phyloP scores from a whole-genome alignment of 129 eudicot genomes.

The Erigeron canadensis region DNA sequence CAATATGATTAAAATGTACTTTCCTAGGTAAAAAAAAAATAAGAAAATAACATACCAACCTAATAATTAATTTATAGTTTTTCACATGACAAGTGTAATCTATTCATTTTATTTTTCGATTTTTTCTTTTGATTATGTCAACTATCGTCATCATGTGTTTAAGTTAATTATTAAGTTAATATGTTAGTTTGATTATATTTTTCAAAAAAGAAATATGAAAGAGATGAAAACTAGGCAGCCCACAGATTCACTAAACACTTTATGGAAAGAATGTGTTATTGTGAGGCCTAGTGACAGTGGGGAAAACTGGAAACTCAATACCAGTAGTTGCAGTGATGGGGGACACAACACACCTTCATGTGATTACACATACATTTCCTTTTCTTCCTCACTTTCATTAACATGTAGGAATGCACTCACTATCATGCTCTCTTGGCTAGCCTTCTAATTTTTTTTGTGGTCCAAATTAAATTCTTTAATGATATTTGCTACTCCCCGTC shows the following conservation, averaged over 20 bases:
- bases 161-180: too few relatives aligned
- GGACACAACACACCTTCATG: slow-evolving; percentile 35
- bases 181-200: neutral
- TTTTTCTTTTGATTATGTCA: too few relatives aligned
- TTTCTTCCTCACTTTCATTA: slow-evolving; percentile 32
- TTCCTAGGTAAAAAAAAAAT: too few relatives aligned
- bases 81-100: too few relatives aligned
- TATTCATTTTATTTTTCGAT: too few relatives aligned
- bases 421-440: slow-evolving; percentile 26
- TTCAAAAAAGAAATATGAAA: neutral
- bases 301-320: slow-evolving; percentile 7
- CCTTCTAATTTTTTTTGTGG: neutral
- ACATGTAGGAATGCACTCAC: slow-evolving; percentile 35
- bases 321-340: slow-evolving; percentile 32
- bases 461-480: slow-evolving; percentile 5
- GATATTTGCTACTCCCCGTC: too few relatives aligned
- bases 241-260: slow-evolving; percentile 9
- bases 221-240: slow-evolving; percentile 7
- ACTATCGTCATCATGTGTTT: too few relatives aligned
- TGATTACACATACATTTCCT: slow-evolving; percentile 30
- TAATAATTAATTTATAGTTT: too few relatives aligned
- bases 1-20: too few relatives aligned
- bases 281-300: slow-evolving; percentile 23
- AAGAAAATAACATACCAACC: too few relatives aligned
- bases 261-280: slow-evolving; percentile 4